Base-by-base conservation (phyloP, 2,329 filamentous ascomycete genomes). In the Aspergillus oerlinghausenensis region DNA sequence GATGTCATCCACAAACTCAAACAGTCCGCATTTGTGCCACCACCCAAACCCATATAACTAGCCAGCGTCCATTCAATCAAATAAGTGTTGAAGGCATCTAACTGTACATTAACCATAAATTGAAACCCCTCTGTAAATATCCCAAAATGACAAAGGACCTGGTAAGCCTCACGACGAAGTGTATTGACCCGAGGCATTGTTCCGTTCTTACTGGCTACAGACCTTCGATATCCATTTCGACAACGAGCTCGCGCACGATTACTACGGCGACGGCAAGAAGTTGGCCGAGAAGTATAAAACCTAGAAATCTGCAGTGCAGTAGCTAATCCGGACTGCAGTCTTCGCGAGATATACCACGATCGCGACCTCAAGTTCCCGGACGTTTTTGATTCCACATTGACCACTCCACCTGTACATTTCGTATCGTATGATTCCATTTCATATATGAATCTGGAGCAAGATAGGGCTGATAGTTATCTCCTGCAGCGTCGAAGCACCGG, bases 191-290 rank as follows among this genome's bases (percentile, higher is more conserved):
- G 14, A 38, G 5, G 21, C 32, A 48, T 21, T 7, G 5, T 5
- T 14, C 29, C n/a, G 28, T 21, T 14, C 26, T 21, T 25, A 23
- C 28, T 26, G 3, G 28, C 25, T 19, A 4, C n/a, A 64, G 62
- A 60, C 57, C 4, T 64, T 64, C 19, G 60, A 64, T 21, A 11
- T 64, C 52, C 58, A 58, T 49, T 64, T 60, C 50, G 52, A 59
- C 35, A 58, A 63, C 52, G 61, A 63, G 40, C 52, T 60, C 17
- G 59, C 60, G 3, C 58, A 64, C 43, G 17, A 58, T 0, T 60
- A 57, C 29, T 64, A 62, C n/a, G 61, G 63, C 11, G 63, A 64
- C 0, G 63, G 63, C 4, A 26, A 54, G 17, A 26, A 61, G 35
- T 52, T 64, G 4, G 32, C 61, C 3, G 1, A 54, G 1, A 29